Evolutionary conservation across 495 filamentous ascomycete genomes (phyloP), one percentile per base, ranked within the genome.

Genomic region (Trichodelitschia bisporula): DNA sequence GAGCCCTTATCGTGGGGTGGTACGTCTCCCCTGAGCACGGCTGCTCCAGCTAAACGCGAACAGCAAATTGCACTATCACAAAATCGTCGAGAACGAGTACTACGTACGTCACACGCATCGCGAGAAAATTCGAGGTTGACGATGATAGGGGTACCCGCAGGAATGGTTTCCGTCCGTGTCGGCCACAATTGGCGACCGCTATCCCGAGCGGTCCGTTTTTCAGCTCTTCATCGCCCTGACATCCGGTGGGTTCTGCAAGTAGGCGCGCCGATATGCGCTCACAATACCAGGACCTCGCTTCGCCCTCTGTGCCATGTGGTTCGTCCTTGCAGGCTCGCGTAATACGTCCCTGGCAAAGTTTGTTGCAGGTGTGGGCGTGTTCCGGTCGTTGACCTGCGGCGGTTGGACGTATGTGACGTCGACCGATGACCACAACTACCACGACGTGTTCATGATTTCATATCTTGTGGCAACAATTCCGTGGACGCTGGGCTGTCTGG

Each of bases 161-260:
- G 89, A 99, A 62, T 99, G 89, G 89, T 95, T 99, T 40, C 89
- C 89, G 23, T 99, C 89, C 15, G 89, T 99, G 16, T 93, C 84
- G 18, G 69, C 89, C 10, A 93, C 89, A n/a, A 99, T 99, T 49
- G 89, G 89, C 37, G 89, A 99, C 42, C 72, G 86, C 19, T 95
- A 95, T 47, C 89, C 89, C 18, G 89, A 99, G 49, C 71, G 89
- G 28, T 91, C 86, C 11, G 69, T 95, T 35, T 99, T 95, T 50
- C 80, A 89, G 62, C 43, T 95, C 30, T 91, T 95, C 44, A 99
- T 99, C 43, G 84, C 84, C 30, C 72, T 95, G 34, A 92, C 83
- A 26, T 95, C 89, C 20, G 77, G 75, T 70, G 59, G 21, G 49
- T 26, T 15, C 4, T 18, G 21, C 18, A 21, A n/a, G n/a, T n/a